Base-by-base conservation (phyloP, 1,284 basidiomycete species). In the Leccinum fallax region DNA sequence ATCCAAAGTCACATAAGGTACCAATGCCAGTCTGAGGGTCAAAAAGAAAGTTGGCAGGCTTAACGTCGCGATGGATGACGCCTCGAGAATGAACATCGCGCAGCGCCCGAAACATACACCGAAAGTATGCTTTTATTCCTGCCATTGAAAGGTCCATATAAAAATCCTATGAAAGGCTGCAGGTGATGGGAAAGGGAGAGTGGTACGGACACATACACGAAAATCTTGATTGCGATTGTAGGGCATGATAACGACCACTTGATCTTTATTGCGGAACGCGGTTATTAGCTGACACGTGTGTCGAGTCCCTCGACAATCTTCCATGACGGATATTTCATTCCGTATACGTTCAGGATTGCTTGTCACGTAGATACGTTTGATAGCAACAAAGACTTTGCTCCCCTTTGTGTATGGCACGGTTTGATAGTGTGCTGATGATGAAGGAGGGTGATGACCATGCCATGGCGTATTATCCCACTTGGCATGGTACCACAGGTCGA, bases 331-430 rank as follows among this genome's bases (percentile, higher is more conserved):
- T 60, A 99, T 87, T 76, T 99, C 97, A 75, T 99, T 99, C 58
- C 89, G 83, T 72, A 99, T 97, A 19, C 97, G 84, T 61, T 92
- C 88, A 0, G 97, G 97, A 65, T 90, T 94, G 71, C 93, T 96
- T 0, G 97, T 99, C 28, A 96, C 96, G 73, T 98, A 95, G 73
- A 99, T 98, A 69, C 96, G 87, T 80, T 99, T 99, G 70, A 99
- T 83, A 0, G 97, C 97, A 46, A 99, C 95, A 71, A 92, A 95
- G 16, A 92, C 85, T 65, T 85, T 87, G 52, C 76, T 73, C 34
- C 76, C 77, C 54, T 71, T 61, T 21, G 80, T 72, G 58, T 78
- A 78, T 49, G 77, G 74, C 49, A 72, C 66, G 4, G 83, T 83
- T 67, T 89, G 88, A 70, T 86, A 85, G 69, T 85, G 76, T 24